Base-by-base conservation (phyloP, 192 early-diverging fungal genomes). In the Mortierella alpina region DNA sequence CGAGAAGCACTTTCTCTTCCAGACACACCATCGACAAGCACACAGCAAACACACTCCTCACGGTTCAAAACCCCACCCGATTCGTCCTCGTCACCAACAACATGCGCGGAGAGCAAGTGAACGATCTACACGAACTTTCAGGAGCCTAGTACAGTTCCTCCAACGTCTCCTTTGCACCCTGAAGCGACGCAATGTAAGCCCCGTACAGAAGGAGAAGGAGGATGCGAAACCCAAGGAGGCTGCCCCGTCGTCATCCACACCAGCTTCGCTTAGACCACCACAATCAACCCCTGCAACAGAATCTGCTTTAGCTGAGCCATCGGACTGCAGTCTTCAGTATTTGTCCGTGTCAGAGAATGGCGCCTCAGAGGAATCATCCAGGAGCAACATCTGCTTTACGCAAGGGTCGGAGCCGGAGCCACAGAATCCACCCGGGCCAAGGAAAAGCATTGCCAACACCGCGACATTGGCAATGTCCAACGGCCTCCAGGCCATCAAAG, bases 1-100 rank as follows among this genome's bases (percentile, higher is more conserved):
- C 42, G 61, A 74, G 1, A 74, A 74, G 50, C 64, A 74, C 39
- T 78, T 63, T 66, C 63, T 78, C 8, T 78, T 78, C 53, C 75
- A 78, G 44, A 60, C 75, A n/a, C 74, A 70, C 50, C 75, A 78
- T 17, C 68, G 68, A n/a, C 44, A 70, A 31, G 56, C 17, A 31
- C 68, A 44, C 6, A 31, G 31, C 31, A 31, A 31, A 3, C 31
- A 31, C 31, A 3, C 31, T 3, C 31, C 31, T 31, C 31, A 31
- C 3, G 31, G 31, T 31, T 31, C 31, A 1, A 31, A 31, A 3
- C 3, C 31, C 31, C 31, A 31, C 20, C 54, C 3, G 14, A 0
- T 42, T 44, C 58, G 4, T 41, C 57, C 8, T 6, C 49, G 9
- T 49, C 62, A 22, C 17, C 20, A 13, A 31, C 58, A 14, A 31